phyloP scores from a whole-genome alignment of 306 rosid species.

The Cercis canadensis region DNA sequence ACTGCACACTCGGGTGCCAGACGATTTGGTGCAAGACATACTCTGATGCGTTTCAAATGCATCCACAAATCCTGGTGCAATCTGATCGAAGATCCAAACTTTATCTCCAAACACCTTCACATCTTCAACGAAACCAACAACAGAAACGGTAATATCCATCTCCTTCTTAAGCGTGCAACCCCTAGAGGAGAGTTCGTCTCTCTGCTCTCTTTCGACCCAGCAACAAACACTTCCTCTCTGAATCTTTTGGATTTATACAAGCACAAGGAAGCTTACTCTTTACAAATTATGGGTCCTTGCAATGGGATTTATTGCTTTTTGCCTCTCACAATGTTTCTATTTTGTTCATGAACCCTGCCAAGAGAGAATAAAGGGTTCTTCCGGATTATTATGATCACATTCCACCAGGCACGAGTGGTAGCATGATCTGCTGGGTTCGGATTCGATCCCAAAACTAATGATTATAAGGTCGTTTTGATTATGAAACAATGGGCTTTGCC shows the following conservation, averaged over 20 bases:
- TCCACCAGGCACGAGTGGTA: neutral
- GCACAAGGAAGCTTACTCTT: neutral
- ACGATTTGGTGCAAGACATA: conserved; percentile 4
- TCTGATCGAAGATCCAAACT: neutral
- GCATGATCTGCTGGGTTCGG: neutral
- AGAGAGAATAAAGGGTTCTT: conserved; percentile 12
- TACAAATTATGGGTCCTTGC: neutral
- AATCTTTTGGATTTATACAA: neutral
- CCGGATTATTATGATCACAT: no score
- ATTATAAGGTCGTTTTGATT: conserved; percentile 5
- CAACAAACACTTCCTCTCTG: neutral
- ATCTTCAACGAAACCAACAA: neutral
- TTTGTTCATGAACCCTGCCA: conserved; percentile 22
- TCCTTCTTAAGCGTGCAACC: neutral
- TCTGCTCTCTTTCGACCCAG: neutral
- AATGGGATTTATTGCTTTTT: no score
- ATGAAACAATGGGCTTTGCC: no score
- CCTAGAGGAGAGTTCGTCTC: neutral
- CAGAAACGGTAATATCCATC: neutral
- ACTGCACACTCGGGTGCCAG: neutral
- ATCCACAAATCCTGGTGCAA: conserved; percentile 1
- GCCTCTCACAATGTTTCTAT: no score
- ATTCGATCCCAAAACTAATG: conserved; percentile 10
- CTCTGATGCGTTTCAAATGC: neutral
- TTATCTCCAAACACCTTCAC: conserved; percentile 12